Conservation (phyloP, 2,329 filamentous ascomycete genomes). For the Domatiomyces globalis region DNA sequence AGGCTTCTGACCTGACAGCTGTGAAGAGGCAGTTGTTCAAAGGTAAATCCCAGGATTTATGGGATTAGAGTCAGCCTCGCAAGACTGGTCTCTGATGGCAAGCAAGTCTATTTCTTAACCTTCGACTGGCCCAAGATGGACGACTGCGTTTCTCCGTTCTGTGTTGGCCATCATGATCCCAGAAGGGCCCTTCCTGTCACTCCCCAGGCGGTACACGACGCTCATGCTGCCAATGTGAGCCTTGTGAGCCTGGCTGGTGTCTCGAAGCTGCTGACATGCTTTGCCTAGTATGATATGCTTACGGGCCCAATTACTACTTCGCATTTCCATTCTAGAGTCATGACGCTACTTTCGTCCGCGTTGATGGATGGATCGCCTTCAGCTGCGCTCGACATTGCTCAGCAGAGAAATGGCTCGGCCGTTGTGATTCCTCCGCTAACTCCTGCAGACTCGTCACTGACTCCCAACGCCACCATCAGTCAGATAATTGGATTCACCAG, state of each 20-base stretch:
- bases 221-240: conserved; percentile 42
- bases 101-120: background rate
- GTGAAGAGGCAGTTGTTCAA: too few relatives aligned
- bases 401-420: conserved; percentile 27
- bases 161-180: conserved; percentile 48
- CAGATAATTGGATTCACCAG: conserved; percentile 70
- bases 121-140: conserved; percentile 15
- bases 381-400: conserved; percentile 26
- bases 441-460: conserved; percentile 46
- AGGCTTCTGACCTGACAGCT: too few relatives aligned
- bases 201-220: conserved; percentile 37
- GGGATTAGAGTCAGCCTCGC: background rate
- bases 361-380: conserved; percentile 29
- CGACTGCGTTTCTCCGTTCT: conserved; percentile 36
- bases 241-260: conserved; percentile 2
- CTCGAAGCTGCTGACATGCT: conserved; percentile 6
- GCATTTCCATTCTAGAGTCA: conserved; percentile 45
- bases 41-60: background rate
- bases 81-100: background rate
- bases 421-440: conserved; percentile 29
- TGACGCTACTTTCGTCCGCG: conserved; percentile 39
- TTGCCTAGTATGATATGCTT: conserved; percentile 49
- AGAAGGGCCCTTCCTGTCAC: conserved; percentile 37
- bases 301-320: conserved; percentile 48
- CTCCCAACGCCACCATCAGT: conserved; percentile 65